phyloP scores from a whole-genome alignment of 2,329 filamentous ascomycete species.

The Cytospora schulzeri region DNA sequence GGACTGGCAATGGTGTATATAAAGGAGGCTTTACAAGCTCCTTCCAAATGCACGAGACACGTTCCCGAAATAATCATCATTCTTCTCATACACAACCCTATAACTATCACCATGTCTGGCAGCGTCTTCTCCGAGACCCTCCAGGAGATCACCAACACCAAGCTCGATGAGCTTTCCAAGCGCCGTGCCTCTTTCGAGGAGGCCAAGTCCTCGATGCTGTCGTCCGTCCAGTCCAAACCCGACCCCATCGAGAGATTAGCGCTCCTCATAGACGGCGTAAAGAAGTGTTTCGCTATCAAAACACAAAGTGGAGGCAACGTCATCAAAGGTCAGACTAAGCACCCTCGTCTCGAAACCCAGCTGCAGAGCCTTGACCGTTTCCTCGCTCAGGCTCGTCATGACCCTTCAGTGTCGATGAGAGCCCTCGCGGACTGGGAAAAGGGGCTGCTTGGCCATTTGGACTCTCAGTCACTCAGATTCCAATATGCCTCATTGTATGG shows the following conservation, averaged over 20 bases:
- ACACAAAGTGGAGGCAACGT: slow-evolving; percentile 55
- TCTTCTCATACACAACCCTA: neutral
- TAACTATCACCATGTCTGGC: slow-evolving; percentile 29
- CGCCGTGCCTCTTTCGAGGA: slow-evolving; percentile 42
- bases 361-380: slow-evolving; percentile 45
- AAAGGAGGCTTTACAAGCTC: neutral
- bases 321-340: slow-evolving; percentile 39
- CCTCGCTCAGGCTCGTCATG: slow-evolving; percentile 43
- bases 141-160: slow-evolving; percentile 46
- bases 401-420: slow-evolving; percentile 43
- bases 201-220: slow-evolving; percentile 37
- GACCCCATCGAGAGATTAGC: slow-evolving; percentile 37
- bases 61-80: neutral
- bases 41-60: neutral
- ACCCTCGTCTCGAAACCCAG: slow-evolving; percentile 36
- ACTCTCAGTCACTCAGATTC: slow-evolving; percentile 46
- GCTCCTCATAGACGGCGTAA: slow-evolving; percentile 40
- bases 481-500: slow-evolving; percentile 49
- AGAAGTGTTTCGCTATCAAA: slow-evolving; percentile 41
- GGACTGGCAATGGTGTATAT: neutral
- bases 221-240: slow-evolving; percentile 32
- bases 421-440: slow-evolving; percentile 40
- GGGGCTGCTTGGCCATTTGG: slow-evolving; percentile 41
- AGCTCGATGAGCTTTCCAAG: slow-evolving; percentile 47
- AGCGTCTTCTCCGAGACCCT: slow-evolving; percentile 47